A percentile compares a stretch with the other conserved stretches of the same genome.
These are phyloP conservation scores for Caloboletus firmus DNA, from an alignment of 1,284 basidiomycete species.

Conservation along the genomic window DNA sequence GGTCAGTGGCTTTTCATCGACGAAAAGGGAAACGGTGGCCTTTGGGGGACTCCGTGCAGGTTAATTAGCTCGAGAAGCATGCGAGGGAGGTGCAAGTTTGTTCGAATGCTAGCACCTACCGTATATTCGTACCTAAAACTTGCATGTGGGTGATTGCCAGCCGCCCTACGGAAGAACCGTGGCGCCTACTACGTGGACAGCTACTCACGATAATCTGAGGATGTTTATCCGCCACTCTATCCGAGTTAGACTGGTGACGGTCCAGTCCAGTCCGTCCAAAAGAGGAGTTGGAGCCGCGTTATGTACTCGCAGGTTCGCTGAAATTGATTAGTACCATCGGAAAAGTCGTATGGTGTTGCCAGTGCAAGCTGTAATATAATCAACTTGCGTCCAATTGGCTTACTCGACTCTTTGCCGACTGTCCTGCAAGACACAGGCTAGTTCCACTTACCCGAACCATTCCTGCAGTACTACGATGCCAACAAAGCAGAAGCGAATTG, in stretches of 20 bases:
- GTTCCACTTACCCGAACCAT: conserved; percentile 7
- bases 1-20: background rate
- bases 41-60: background rate
- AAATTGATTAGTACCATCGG: no score
- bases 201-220: background rate
- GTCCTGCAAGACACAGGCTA: background rate
- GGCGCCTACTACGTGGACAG: background rate
- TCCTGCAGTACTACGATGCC: conserved; percentile 9
- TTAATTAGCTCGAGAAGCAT: conserved; percentile 6
- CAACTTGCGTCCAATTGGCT: background rate
- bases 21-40: background rate
- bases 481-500: conserved; percentile 4
- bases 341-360: no score
- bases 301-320: background rate
- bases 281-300: background rate
- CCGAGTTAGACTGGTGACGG: no score
- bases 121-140: background rate
- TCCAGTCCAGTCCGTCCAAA: no score
- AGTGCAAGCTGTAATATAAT: no score
- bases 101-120: background rate
- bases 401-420: conserved; percentile 2
- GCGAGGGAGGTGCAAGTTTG: background rate
- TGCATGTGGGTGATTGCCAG: background rate
- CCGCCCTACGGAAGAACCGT: background rate
- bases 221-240: background rate